phyloP scores from a whole-genome alignment of 345 rosid genomes.

The Gossypium bickii region DNA sequence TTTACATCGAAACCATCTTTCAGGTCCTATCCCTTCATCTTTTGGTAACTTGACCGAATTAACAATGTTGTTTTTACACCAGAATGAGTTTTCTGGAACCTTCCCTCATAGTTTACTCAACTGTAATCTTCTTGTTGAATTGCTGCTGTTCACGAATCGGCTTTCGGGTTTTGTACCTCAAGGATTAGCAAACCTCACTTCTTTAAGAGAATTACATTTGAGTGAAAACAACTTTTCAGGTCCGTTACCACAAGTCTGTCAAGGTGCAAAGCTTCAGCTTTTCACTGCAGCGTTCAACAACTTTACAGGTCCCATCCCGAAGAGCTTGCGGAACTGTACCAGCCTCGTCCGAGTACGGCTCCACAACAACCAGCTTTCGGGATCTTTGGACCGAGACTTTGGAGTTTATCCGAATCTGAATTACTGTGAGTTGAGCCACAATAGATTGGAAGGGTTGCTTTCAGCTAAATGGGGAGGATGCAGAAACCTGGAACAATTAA shows the following conservation, averaged over 20 bases:
- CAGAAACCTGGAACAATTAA: conserved; percentile 3
- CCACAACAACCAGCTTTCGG: conserved; percentile 23
- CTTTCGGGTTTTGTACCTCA: conserved; percentile 2
- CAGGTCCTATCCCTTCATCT: conserved; percentile 15
- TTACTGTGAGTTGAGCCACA: conserved; percentile 31
- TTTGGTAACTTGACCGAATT: conserved; percentile 12
- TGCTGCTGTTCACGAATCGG: neutral
- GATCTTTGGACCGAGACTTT: conserved; percentile 22
- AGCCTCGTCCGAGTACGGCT: conserved; percentile 28
- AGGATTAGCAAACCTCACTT: conserved; percentile 16
- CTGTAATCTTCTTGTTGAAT: neutral
- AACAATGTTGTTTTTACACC: conserved; percentile 12
- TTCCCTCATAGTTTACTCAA: conserved; percentile 12
- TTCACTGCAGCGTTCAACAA: conserved; percentile 23
- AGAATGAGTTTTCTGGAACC: conserved; percentile 20
- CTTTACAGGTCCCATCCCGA: conserved; percentile 24
- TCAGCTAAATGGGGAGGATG: conserved; percentile 14
- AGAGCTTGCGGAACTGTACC: conserved; percentile 31
- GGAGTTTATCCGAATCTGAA: conserved; percentile 20
- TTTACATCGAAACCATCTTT: conserved; percentile 8
- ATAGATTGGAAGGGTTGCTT: conserved; percentile 27
- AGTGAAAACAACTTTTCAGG: conserved; percentile 21
- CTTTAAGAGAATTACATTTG: conserved; percentile 7
- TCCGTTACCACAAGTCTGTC: conserved; percentile 18
- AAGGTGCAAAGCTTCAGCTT: conserved; percentile 8